Evolutionary conservation across 257 asterid species (phyloP), one percentile per base, ranked within the genome.

Genomic region (Rauvolfia tetraphylla): DNA sequence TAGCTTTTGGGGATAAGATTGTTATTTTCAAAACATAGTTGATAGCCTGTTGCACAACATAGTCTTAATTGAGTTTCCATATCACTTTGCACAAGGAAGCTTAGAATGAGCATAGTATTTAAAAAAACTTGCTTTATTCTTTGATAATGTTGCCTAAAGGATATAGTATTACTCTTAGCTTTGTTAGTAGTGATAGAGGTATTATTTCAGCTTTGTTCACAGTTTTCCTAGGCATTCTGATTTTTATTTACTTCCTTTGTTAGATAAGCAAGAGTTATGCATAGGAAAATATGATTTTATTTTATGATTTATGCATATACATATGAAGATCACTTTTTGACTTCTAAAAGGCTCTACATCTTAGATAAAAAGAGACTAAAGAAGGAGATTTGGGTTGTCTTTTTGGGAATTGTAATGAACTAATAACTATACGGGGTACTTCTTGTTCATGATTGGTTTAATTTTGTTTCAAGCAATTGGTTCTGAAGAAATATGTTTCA

Each of bases 171-270:
- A 5, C 10, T 61, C 20, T 29, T 9, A 61, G 68, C 49, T 61
- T 38, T 31, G 10, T n/a, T 13, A 14, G 14, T 5, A 33, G 22
- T 80, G 46, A n/a, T n/a, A n/a, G 4, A 41, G 46, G 46, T 41
- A 41, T 41, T 41, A 8, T 41, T 41, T 41, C 46, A 41, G 4
- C n/a, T n/a, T n/a, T n/a, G n/a, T n/a, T 66, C 36, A 46, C 61
- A 33, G 61, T 54, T 56, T 81, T 81, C 78, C 79, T 68, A 20
- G 41, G 78, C 75, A 51, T 46, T 41, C 73, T 59, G 48, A 11
- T 68, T 72, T 65, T 56, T 39, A 57, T 23, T 44, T 38, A 20
- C 71, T 29, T 29, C 46, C 63, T 59, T 59, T 27, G 25, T 63
- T 49, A 36, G 46, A 41, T 59, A 1, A 29, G 67, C 0, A 29